Conservation (phyloP, 2,329 filamentous ascomycete species). For the Ophiocordyceps unilateralis region DNA sequence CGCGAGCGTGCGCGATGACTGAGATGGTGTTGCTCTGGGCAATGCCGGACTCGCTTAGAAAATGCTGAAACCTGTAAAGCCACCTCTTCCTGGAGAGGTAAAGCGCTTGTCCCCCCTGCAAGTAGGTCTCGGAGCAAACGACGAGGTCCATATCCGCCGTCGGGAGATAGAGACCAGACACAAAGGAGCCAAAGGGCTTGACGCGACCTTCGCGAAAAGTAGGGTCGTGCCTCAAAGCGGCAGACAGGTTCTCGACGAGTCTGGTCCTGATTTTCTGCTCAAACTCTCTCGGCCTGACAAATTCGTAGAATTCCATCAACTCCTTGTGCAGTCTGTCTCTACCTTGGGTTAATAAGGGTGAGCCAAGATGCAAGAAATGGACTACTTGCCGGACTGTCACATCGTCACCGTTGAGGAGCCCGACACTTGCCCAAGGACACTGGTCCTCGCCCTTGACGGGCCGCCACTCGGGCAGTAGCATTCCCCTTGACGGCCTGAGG, state of each 20-base stretch:
- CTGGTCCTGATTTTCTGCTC: conserved; percentile 61
- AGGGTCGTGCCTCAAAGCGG: conserved; percentile 33
- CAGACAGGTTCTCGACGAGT: conserved; percentile 52
- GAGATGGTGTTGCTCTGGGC: conserved; percentile 42
- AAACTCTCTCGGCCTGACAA: conserved; percentile 58
- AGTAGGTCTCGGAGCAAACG: conserved; percentile 44
- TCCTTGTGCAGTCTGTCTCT: conserved; percentile 66
- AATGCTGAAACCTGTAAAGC: conserved; percentile 44
- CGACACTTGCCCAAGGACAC: conserved; percentile 45
- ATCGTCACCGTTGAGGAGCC: conserved; percentile 35
- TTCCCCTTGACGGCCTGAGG: conserved; percentile 31
- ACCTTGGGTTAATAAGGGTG: too few species aligned
- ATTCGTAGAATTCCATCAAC: conserved; percentile 75
- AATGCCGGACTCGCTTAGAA: conserved; percentile 39
- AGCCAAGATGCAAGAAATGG: background rate
- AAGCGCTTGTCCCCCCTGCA: conserved; percentile 30
- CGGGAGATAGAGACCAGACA: conserved; percentile 54
- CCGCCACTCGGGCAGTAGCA: conserved; percentile 35
- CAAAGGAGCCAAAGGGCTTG: conserved; percentile 80
- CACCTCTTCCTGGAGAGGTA: conserved; percentile 32
- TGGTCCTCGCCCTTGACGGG: conserved; percentile 21
- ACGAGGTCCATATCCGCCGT: conserved; percentile 91
- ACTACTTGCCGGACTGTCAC: conserved; percentile 37
- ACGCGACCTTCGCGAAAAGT: conserved; percentile 46
- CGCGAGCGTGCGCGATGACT: conserved; percentile 58